Conservation (phyloP, 1,139 yeast genomes). For the Yamadazyma buinensis region DNA sequence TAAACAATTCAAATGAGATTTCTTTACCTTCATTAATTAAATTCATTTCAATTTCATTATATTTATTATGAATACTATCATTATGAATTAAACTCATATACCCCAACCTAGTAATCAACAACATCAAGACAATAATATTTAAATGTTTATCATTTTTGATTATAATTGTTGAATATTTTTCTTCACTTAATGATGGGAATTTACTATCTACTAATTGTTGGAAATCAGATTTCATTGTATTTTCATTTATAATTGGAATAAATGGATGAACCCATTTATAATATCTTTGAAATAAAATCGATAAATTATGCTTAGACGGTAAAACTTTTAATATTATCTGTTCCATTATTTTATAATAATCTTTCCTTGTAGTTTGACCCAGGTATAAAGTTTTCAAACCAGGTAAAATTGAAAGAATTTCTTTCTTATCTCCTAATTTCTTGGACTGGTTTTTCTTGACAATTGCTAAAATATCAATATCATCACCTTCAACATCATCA, state of each 20-base stretch:
- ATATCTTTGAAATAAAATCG: slow-evolving; percentile 31
- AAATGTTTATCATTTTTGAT: slow-evolving; percentile 33
- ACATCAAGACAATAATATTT: slow-evolving; percentile 27
- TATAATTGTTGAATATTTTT: slow-evolving; percentile 18
- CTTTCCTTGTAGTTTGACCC: slow-evolving; percentile 17
- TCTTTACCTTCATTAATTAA: slow-evolving; percentile 28
- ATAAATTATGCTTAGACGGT: slow-evolving; percentile 27
- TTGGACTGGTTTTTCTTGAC: slow-evolving; percentile 11
- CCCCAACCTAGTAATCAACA: slow-evolving; percentile 33
- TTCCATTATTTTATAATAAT: slow-evolving; percentile 29
- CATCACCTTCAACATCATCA: slow-evolving; percentile 13
- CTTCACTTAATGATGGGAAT: slow-evolving; percentile 22
- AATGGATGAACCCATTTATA: slow-evolving; percentile 42
- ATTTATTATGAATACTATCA: slow-evolving; percentile 26
- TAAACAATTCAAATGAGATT: slow-evolving; percentile 22
- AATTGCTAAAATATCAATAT: slow-evolving; percentile 13
- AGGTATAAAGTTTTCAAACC: slow-evolving; percentile 20
- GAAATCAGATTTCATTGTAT: slow-evolving; percentile 24
- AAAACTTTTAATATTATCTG: slow-evolving; percentile 26
- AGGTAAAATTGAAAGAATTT: slow-evolving; percentile 15
- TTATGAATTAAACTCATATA: slow-evolving; percentile 41
- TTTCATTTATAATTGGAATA: slow-evolving; percentile 35
- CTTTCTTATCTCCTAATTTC: slow-evolving; percentile 4
- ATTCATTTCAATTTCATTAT: slow-evolving; percentile 24
- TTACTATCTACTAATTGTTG: slow-evolving; percentile 23